Evolutionary conservation across 495 filamentous ascomycete genomes (phyloP).

Genomic region (Hypoxylon rickii): DNA sequence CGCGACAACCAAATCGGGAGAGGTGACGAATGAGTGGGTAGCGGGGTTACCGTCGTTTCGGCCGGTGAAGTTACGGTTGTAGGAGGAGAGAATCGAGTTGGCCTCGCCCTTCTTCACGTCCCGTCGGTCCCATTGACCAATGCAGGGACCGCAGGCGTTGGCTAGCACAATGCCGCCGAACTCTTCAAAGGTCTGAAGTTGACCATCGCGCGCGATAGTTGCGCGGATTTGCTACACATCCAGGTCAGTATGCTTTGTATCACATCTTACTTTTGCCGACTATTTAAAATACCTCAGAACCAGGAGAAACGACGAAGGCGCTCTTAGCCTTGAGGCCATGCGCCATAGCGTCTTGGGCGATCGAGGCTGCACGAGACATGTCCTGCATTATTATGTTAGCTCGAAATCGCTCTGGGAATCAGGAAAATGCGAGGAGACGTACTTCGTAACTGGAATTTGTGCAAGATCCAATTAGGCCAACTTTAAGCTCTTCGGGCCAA

Average conservation of each 20-base stretch:
- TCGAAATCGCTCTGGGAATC: too few relatives aligned
- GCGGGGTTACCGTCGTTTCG: conserved; percentile 99
- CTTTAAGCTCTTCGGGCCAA: conserved; percentile 98
- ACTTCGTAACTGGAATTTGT: conserved; percentile 97
- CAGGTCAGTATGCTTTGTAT: too few relatives aligned
- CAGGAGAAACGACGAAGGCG: conserved; percentile 92
- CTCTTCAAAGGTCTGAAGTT: conserved; percentile 95
- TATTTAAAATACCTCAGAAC: too few relatives aligned
- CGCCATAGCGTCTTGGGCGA: conserved; percentile 90
- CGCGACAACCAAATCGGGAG: conserved; percentile 95
- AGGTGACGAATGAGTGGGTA: conserved; percentile 97
- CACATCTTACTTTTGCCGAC: too few relatives aligned
- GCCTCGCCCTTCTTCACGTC: conserved; percentile 96
- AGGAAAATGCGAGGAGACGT: background rate
- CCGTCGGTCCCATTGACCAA: conserved; percentile 89
- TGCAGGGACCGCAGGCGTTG: conserved; percentile 87
- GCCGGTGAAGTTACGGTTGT: conserved; percentile 99
- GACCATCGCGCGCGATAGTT: conserved; percentile 92
- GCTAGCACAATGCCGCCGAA: conserved; percentile 95
- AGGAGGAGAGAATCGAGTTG: conserved; percentile 95
- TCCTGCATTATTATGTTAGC: conserved; percentile 52
- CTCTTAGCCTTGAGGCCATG: conserved; percentile 95
- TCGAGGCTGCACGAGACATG: conserved; percentile 93
- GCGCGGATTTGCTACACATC: conserved; percentile 97
- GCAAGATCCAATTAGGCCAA: conserved; percentile 96